These are phyloP conservation scores for Yarrowia alimentaria DNA, from an alignment of 805 yeast species.

Conservation along the genomic window DNA sequence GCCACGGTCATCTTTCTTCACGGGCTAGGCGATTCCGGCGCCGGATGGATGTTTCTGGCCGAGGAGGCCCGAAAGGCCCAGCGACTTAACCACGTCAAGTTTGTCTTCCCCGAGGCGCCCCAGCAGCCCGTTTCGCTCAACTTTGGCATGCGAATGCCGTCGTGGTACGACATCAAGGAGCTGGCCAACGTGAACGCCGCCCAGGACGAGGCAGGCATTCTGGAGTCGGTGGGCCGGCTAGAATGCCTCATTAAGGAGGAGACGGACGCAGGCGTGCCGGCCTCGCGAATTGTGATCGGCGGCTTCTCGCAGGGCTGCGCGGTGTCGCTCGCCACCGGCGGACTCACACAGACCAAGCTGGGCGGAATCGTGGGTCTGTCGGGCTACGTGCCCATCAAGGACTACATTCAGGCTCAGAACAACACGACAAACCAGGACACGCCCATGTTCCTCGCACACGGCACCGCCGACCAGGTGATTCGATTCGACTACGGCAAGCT, in stretches of 20 bases:
- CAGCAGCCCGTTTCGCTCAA: constrained; percentile 62
- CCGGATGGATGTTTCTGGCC: constrained; percentile 85
- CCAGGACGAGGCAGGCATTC: constrained; percentile 44
- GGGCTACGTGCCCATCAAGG: constrained; percentile 56
- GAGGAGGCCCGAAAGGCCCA: constrained; percentile 49
- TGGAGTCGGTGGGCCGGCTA: constrained; percentile 37
- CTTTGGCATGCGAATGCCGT: constrained; percentile 66
- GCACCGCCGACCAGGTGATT: constrained; percentile 71
- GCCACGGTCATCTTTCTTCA: constrained; percentile 77
- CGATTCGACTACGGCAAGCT: constrained; percentile 43
- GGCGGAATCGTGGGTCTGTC: constrained; percentile 79
- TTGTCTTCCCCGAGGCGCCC: constrained; percentile 93
- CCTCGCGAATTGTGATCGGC: constrained; percentile 71
- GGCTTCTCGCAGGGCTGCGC: constrained; percentile 97
- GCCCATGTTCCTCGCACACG: constrained; percentile 88
- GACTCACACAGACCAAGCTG: constrained; percentile 47
- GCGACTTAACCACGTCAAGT: constrained; percentile 57
- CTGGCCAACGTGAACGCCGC: constrained; percentile 36
- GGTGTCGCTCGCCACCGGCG: constrained; percentile 48
- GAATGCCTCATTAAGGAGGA: constrained; percentile 38
- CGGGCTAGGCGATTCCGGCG: constrained; percentile 89
- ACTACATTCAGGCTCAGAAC: constrained; percentile 30
- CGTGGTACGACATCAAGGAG: constrained; percentile 79
- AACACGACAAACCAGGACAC: constrained; percentile 54
- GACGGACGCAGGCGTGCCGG: constrained; percentile 40